These are phyloP conservation scores for Kingdonia uniflora DNA, from an alignment of 164 flowering plant species.

Conservation along the genomic window DNA sequence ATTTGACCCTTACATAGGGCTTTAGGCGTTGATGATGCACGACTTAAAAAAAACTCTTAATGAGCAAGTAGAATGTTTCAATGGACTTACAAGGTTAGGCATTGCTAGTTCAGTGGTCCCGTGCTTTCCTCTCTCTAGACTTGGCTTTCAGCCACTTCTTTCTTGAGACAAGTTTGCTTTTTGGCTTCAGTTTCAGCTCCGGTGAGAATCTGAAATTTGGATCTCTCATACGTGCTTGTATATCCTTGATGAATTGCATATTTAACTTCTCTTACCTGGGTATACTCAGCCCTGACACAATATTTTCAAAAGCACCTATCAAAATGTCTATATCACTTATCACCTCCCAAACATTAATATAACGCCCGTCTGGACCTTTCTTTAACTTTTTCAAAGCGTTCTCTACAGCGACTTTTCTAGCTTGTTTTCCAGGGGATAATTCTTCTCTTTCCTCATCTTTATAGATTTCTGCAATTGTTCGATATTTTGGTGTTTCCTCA, in stretches of 20 bases:
- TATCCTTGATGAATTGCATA: slow-evolving; percentile 87
- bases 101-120: slow-evolving; percentile 35
- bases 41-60: no score
- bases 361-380: slow-evolving; percentile 97
- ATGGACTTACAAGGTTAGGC: no score
- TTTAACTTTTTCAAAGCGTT: slow-evolving; percentile 88
- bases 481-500: slow-evolving; percentile 71
- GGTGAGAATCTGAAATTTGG: slow-evolving; percentile 81
- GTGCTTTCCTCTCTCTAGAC: slow-evolving; percentile 70
- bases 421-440: slow-evolving; percentile 88
- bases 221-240: slow-evolving; percentile 94
- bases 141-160: slow-evolving; percentile 86
- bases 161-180: slow-evolving; percentile 72
- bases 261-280: slow-evolving; percentile 70
- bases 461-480: slow-evolving; percentile 59
- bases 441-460: slow-evolving; percentile 80
- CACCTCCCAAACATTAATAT: slow-evolving; percentile 91
- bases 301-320: slow-evolving; percentile 90
- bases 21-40: no score
- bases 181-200: slow-evolving; percentile 83
- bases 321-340: slow-evolving; percentile 85
- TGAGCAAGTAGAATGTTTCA: no score
- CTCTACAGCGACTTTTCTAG: slow-evolving; percentile 85
- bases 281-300: slow-evolving; percentile 90
- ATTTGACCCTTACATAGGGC: no score